A percentile compares a stretch with the other conserved stretches of the same genome.
phyloP scores from a whole-genome alignment of 345 rosid genomes.

The Salix koriyanagi region DNA sequence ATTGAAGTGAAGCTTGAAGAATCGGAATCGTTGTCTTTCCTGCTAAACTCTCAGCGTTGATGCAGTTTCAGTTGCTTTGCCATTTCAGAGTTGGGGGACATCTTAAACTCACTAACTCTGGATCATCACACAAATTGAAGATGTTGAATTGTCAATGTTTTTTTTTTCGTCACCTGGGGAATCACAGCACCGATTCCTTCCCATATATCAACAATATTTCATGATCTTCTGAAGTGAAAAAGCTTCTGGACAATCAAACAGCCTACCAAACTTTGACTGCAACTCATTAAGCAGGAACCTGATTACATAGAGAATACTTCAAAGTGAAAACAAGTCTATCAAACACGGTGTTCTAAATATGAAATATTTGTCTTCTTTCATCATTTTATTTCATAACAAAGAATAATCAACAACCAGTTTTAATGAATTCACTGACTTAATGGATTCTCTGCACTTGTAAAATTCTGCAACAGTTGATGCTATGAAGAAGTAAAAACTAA shows the following conservation, averaged over 20 bases:
- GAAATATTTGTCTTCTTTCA: not conserved
- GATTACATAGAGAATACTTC: not conserved
- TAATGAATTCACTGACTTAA: not conserved
- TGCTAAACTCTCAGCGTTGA: conserved; percentile 52
- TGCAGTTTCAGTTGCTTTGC: conserved; percentile 35
- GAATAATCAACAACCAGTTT: not conserved
- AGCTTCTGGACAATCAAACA: not conserved
- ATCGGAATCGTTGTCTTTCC: conserved; percentile 33
- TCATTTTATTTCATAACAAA: not conserved
- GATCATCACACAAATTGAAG: not conserved
- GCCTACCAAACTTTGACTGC: not conserved
- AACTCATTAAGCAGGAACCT: not conserved
- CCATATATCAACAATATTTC: not conserved
- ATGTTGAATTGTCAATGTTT: conserved; percentile 1
- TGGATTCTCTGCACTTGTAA: not conserved
- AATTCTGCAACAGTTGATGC: not conserved
- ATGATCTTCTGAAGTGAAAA: not conserved
- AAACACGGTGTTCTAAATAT: not conserved
- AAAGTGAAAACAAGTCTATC: not conserved
- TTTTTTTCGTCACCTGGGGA: not conserved
- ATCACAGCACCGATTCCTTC: not conserved
- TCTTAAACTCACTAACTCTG: not conserved
- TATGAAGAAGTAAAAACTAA: not conserved
- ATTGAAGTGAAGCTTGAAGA: conserved; percentile 34
- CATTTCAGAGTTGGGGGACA: conserved; percentile 18